phyloP scores from a whole-genome alignment of 352 stramenopile genomes.

The Phytophthora sp. region DNA sequence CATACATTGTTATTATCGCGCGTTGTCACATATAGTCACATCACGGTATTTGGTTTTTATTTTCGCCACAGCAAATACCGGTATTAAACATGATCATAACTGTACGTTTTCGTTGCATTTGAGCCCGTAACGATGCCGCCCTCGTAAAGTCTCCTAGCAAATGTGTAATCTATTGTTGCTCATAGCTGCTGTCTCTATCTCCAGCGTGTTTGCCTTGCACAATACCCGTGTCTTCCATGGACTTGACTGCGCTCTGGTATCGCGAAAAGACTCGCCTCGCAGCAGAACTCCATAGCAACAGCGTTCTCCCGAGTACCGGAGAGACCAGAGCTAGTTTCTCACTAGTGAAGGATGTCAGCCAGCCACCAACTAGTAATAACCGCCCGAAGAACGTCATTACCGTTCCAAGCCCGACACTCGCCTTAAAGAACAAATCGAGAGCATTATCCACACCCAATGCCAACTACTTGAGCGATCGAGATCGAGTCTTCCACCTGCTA shows the following conservation, averaged over 20 bases:
- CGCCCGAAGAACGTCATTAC: conserved; percentile 2
- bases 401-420: neutral
- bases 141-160: no score
- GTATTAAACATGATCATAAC: no score
- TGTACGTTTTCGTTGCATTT: no score
- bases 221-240: conserved; percentile 48
- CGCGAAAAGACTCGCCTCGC: conserved; percentile 55
- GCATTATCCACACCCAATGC: neutral
- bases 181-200: neutral
- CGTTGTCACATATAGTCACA: no score
- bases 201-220: no score
- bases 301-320: neutral
- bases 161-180: conserved; percentile 26
- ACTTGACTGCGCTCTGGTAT: conserved; percentile 59
- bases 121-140: no score
- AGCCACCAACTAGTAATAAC: neutral
- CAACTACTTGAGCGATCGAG: conserved; percentile 19
- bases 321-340: conserved; percentile 19
- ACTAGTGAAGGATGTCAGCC: neutral
- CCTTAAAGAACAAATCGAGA: conserved; percentile 23
- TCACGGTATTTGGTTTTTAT: no score
- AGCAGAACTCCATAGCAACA: conserved; percentile 10
- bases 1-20: no score
- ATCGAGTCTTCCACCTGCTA: conserved; percentile 42
- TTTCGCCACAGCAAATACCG: no score